A percentile compares a stretch with the other conserved stretches of the same genome.
phyloP scores from a whole-genome alignment of 495 filamentous ascomycete species.

The Pseudoneurospora amorphoporcata region DNA sequence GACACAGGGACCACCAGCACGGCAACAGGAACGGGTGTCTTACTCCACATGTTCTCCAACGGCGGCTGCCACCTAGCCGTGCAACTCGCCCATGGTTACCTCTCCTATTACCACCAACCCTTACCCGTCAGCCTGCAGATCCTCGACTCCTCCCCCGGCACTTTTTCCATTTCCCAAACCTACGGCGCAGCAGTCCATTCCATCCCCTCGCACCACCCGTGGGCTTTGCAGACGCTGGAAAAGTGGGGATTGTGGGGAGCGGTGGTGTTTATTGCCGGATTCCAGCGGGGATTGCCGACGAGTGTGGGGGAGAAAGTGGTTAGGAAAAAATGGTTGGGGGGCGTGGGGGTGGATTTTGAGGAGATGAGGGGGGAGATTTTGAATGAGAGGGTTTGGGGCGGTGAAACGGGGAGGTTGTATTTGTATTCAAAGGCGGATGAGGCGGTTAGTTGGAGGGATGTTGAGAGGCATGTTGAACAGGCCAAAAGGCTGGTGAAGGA shows the following conservation, averaged over 20 bases:
- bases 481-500: background rate
- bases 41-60: conserved; percentile 36
- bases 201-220: background rate
- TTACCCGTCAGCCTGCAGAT: conserved; percentile 4
- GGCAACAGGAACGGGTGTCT: background rate
- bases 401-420: conserved; percentile 14
- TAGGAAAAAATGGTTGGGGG: conserved; percentile 11
- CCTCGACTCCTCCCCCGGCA: conserved; percentile 28
- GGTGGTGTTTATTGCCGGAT: conserved; percentile 7
- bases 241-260: background rate
- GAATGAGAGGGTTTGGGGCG: too few relatives aligned
- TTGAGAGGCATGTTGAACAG: conserved; percentile 16
- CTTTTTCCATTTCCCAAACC: background rate
- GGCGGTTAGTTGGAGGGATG: conserved; percentile 22
- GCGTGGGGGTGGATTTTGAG: conserved; percentile 11
- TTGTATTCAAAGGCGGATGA: conserved; percentile 27
- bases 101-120: background rate
- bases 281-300: conserved; percentile 14
- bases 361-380: conserved; percentile 17
- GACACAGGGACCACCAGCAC: too few relatives aligned
- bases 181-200: background rate
- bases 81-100: conserved; percentile 18
- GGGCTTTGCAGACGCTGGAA: background rate
- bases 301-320: conserved; percentile 10
- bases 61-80: conserved; percentile 28